Percentiles rank a stretch among this genome's conserved stretches.
These are phyloP conservation scores for Alternaria ethzedia DNA, from an alignment of 2,329 filamentous ascomycete genomes.

Conservation along the genomic window DNA sequence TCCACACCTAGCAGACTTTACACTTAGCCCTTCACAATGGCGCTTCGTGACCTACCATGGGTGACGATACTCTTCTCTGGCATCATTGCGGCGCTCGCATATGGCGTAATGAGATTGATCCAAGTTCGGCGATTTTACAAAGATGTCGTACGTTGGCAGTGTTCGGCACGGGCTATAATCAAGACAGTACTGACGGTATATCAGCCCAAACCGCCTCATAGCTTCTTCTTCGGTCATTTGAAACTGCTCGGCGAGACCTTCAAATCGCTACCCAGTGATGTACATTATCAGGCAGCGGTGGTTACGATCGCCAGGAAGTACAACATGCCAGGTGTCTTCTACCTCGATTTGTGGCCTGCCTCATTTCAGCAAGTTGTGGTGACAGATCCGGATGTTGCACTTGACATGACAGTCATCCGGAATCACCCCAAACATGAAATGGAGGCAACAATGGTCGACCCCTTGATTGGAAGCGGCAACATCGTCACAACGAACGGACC, in stretches of 20 bases:
- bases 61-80: conserved; percentile 13
- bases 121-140: conserved; percentile 32
- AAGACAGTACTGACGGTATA: background rate
- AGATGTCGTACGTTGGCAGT: conserved; percentile 24
- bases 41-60: conserved; percentile 17
- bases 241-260: conserved; percentile 47
- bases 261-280: conserved; percentile 39
- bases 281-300: conserved; percentile 46
- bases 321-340: conserved; percentile 48
- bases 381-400: conserved; percentile 47
- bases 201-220: conserved; percentile 51
- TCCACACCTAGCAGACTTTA: background rate
- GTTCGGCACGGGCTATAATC: background rate
- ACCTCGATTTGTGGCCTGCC: conserved; percentile 55
- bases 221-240: conserved; percentile 51
- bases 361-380: conserved; percentile 40
- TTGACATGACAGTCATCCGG: conserved; percentile 46
- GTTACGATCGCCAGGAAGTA: conserved; percentile 46
- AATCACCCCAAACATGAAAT: conserved; percentile 42
- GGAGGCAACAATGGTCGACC: conserved; percentile 25
- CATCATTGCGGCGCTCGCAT: conserved; percentile 20
- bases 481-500: conserved; percentile 41
- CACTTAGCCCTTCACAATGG: conserved; percentile 3
- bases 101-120: conserved; percentile 25
- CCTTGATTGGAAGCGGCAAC: conserved; percentile 36